Conservation (phyloP, 176 grass and related monocot genomes). For the Hordeum vulgare region MorexV3_pseudomolecules_assembly NC_058522.1:172676437-172676936, state of each 20-base stretch:
- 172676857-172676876: too few relatives aligned
- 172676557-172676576: constrained; percentile 6
- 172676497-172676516: neutral
- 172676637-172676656: too few relatives aligned
- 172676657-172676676: neutral
- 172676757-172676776: constrained; percentile 97
- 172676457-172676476: too few relatives aligned
- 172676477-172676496: neutral
- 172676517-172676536: neutral
- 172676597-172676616: too few relatives aligned
- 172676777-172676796: constrained; percentile 95
- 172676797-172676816: constrained; percentile 93
- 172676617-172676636: too few relatives aligned
- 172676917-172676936: constrained; percentile 95
- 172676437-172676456: neutral
- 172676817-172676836: too few relatives aligned
- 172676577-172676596: constrained; percentile 9
- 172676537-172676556: neutral
- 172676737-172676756: constrained; percentile 96
- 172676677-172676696: neutral
- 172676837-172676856: too few relatives aligned
- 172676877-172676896: constrained; percentile 97
- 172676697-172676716: constrained; percentile 24
- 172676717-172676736: constrained; percentile 99
- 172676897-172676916: constrained; percentile 80